Conservation (phyloP, 2,329 filamentous ascomycete species). For the Diaporthe nobilis region DNA sequence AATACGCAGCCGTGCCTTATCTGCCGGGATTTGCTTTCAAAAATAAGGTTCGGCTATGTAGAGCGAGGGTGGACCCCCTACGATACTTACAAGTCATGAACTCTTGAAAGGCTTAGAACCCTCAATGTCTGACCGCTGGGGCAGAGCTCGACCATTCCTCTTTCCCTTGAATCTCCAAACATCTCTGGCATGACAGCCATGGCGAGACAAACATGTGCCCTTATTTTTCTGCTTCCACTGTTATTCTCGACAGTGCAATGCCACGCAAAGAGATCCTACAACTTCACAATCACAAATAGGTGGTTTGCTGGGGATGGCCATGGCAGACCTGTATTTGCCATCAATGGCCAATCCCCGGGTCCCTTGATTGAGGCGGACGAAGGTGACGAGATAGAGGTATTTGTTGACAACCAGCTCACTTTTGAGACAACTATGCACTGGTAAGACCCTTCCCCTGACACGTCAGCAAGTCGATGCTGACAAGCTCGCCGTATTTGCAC, state of each 20-base stretch:
- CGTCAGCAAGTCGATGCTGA: not conserved
- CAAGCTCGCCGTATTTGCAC: not conserved
- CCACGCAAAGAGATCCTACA: constrained; percentile 21
- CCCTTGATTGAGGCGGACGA: constrained; percentile 41
- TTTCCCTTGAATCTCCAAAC: not conserved
- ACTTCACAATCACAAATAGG: constrained; percentile 32
- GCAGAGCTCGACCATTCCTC: not conserved
- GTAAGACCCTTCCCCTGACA: constrained; percentile 4
- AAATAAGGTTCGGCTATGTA: constrained; percentile 26
- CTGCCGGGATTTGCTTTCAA: not conserved
- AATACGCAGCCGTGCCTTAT: not conserved
- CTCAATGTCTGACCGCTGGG: not conserved
- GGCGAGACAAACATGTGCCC: not conserved
- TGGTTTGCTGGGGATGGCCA: constrained; percentile 39
- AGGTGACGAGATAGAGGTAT: constrained; percentile 41
- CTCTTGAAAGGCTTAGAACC: not conserved
- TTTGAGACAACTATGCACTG: constrained; percentile 44
- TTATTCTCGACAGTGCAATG: constrained; percentile 28
- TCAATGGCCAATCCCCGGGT: constrained; percentile 41
- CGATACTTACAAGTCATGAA: constrained; percentile 19
- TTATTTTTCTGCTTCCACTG: constrained; percentile 19
- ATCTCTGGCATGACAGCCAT: not conserved
- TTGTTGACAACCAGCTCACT: constrained; percentile 41
- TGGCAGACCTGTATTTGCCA: constrained; percentile 41
- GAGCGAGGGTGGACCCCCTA: not conserved